Base-by-base conservation (phyloP, 352 stramenopile species). In the Plasmopara muralis region DNA sequence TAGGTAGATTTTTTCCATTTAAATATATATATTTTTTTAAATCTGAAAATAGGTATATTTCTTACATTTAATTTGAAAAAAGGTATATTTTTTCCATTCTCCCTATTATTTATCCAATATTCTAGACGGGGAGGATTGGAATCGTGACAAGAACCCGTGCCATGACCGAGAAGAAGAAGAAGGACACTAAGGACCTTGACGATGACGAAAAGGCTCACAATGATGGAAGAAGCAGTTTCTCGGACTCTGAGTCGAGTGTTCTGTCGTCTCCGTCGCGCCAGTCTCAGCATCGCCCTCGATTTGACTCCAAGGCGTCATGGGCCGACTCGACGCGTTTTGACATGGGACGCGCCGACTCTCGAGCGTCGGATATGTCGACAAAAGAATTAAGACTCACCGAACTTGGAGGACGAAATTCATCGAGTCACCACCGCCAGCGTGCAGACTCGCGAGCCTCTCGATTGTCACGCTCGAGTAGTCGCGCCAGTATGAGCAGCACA, bases 321-420 rank as follows among this genome's bases (percentile, higher is more conserved):
- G 80, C 80, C 9, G 83, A 93, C 51, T 93, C 83, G 39, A 93
- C 83, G 59, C 77, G 83, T 20, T 89, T 93, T 40, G 83, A 93
- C 62, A 87, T 90, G 77, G 79, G 79, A 4, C 73, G 83, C 28
- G 77, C 73, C 6, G 83, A 93, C 58, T 91, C 80, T 43, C 80
- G 81, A 30, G 78, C 80, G 9, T 93, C 83, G 9, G 75, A 89
- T 25, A 57, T 93, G 43, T 89, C 78, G 12, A 70, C 77, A 10
- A 65, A 68, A 12, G 77, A 89, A 54, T 49, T 89, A 60, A 66
- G 77, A 5, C 74, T 89, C 46, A 88, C 81, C 49, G 66, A 61
- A 5, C 48, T 88, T 9, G 78, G 64, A 6, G 31, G 60, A 7
- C 50, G 48, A 18, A 9, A 31, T 5, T 64, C 53, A 4, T 46